phyloP scores from a whole-genome alignment of 2,329 filamentous ascomycete genomes.

The Rutstroemia sp. region DNA sequence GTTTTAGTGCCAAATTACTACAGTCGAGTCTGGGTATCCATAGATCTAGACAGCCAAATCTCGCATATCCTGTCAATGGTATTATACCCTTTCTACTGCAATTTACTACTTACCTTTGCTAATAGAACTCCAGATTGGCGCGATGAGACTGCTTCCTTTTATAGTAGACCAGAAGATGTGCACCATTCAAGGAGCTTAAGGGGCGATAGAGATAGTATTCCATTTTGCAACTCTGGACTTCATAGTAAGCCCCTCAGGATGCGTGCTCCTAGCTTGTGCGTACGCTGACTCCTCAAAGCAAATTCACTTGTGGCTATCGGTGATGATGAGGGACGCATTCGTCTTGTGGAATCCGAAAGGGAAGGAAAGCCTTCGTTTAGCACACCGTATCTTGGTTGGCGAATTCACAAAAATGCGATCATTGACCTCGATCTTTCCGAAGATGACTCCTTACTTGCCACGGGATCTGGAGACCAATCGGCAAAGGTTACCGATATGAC shows the following conservation, averaged over 20 bases:
- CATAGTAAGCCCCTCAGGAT: slow-evolving; percentile 43
- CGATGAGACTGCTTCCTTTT: slow-evolving; percentile 28
- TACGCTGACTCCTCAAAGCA: slow-evolving; percentile 32
- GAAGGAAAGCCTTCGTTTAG: slow-evolving; percentile 44
- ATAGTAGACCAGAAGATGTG: slow-evolving; percentile 25
- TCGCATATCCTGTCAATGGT: slow-evolving; percentile 28
- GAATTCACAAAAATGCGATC: slow-evolving; percentile 61
- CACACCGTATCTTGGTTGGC: slow-evolving; percentile 50
- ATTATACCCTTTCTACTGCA: slow-evolving; percentile 3
- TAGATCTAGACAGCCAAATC: slow-evolving; percentile 15
- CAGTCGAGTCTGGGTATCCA: slow-evolving; percentile 19
- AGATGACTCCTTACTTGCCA: slow-evolving; percentile 59
- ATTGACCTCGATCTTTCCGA: slow-evolving; percentile 65
- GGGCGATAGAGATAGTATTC: slow-evolving; percentile 34
- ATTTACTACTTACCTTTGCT: background rate
- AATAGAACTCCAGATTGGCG: slow-evolving; percentile 24
- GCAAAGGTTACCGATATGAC: slow-evolving; percentile 61
- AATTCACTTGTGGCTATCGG: slow-evolving; percentile 63
- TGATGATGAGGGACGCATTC: slow-evolving; percentile 60
- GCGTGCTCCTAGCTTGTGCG: slow-evolving; percentile 6
- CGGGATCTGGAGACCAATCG: slow-evolving; percentile 67
- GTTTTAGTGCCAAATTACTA: slow-evolving; percentile 22
- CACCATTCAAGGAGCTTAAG: slow-evolving; percentile 24
- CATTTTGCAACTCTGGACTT: slow-evolving; percentile 59
- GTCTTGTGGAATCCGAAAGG: slow-evolving; percentile 53